phyloP scores from a whole-genome alignment of 2,329 filamentous ascomycete genomes.

The Venturiaceae sp. region DNA sequence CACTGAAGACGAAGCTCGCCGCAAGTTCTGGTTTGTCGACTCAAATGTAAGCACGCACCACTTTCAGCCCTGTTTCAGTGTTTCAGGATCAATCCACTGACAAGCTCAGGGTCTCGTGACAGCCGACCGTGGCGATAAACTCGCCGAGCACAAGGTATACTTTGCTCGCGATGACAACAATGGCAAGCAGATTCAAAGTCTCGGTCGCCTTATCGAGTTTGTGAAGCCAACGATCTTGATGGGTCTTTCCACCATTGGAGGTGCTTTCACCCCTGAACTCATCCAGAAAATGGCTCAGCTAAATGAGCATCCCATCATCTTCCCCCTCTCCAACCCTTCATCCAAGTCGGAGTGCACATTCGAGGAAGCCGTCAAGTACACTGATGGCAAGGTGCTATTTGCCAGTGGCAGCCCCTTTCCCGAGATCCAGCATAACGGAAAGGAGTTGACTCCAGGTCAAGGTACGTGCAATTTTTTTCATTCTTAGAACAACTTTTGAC shows the following conservation, averaged over 20 bases:
- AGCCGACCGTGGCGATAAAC: constrained; percentile 80
- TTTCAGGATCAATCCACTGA: background rate
- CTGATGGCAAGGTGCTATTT: constrained; percentile 84
- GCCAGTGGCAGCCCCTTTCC: constrained; percentile 92
- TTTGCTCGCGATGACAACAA: constrained; percentile 57
- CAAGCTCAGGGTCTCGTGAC: constrained; percentile 65
- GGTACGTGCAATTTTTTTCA: constrained; percentile 14
- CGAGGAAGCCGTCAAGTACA: constrained; percentile 84
- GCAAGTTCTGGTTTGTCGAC: constrained; percentile 96
- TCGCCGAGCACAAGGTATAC: constrained; percentile 77
- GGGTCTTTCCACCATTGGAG: constrained; percentile 87
- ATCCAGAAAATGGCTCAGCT: constrained; percentile 50
- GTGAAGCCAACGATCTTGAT: constrained; percentile 92
- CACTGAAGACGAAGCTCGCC: constrained; percentile 74
- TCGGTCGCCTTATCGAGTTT: constrained; percentile 87
- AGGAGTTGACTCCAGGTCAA: constrained; percentile 39
- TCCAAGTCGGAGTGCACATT: constrained; percentile 98
- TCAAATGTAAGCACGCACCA: constrained; percentile 47
- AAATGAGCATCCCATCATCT: constrained; percentile 65
- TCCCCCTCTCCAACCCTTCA: constrained; percentile 92
- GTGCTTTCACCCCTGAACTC: constrained; percentile 84
- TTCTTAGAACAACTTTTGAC: constrained; percentile 36
- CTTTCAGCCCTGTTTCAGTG: background rate
- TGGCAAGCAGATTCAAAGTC: constrained; percentile 59
- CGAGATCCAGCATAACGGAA: constrained; percentile 42